Conservation (phyloP, 495 filamentous ascomycete genomes). For the Hyaloscypha hepaticicola region DNA sequence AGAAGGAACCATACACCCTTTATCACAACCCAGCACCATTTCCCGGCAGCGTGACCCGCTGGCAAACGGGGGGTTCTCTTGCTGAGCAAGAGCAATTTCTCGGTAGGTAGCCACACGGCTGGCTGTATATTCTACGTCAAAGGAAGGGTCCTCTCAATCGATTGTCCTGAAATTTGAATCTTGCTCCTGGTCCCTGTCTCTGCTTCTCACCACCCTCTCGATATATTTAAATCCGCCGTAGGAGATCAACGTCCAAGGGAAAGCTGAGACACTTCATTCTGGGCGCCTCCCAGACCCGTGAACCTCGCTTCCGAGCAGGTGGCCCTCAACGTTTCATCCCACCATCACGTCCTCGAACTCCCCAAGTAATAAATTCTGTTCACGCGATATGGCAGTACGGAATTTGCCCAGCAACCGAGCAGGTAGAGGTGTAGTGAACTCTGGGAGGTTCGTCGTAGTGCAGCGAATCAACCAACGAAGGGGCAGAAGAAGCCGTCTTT, state of each 20-base stretch:
- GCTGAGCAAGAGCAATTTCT: neutral
- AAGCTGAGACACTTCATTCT: constrained; percentile 14
- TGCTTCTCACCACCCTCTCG: neutral
- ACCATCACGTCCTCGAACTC: neutral
- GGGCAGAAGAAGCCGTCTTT: neutral
- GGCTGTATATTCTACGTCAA: neutral
- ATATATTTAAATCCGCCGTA: neutral
- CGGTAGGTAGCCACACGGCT: neutral
- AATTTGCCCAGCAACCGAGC: neutral
- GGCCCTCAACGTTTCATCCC: constrained; percentile 3
- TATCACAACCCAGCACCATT: neutral
- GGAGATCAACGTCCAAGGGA: constrained; percentile 7
- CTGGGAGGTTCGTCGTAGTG: no score
- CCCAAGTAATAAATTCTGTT: neutral
- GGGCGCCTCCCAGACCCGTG: constrained; percentile 6
- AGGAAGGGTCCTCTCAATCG: neutral
- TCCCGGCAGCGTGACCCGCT: neutral
- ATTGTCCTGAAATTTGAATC: neutral
- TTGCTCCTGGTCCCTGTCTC: neutral
- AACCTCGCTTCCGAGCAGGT: constrained; percentile 10
- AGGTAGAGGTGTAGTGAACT: neutral
- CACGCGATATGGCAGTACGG: neutral
- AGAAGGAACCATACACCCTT: constrained; percentile 14
- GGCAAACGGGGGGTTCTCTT: neutral
- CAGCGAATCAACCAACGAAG: neutral